Evolutionary conservation across 345 rosid species (phyloP), one percentile per base, ranked within the genome.

Genomic region (Cardamine chenopodiifolia): DNA sequence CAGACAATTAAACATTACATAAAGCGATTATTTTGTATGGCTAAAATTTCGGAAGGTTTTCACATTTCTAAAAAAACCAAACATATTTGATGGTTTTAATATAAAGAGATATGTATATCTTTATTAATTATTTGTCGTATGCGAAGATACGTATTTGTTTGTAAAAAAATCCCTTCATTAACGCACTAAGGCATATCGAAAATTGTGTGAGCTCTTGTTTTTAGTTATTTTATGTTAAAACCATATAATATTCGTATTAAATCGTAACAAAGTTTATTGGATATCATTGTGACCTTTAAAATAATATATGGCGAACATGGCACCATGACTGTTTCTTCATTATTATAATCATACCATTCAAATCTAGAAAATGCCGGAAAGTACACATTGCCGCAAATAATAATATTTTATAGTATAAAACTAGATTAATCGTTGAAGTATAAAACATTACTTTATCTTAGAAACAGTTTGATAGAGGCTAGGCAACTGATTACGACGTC

Each of bases 101-200:
- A 32, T 57, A 9, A 17, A 5, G 48, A 44, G 18, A 42, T 5
- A 25, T 26, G 8, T 56, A 14, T 42, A 53, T 47, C 8, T 37
- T 12, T 57, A 28, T 26, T 28, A 2, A 34, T 4, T 28, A 0
- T n/a, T 68, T 66, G 63, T 75, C 74, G 57, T 75, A 52, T 61
- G 49, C 39, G 13, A 52, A 53, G 64, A 42, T 52, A 68, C 39
- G 45, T 58, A 44, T 18, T 37, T 14, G 31, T n/a, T 31, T 39
- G n/a, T 39, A 25, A 62, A 29, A 66, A 67, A 39, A 59, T 55
- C 58, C 75, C 79, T 69, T 69, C 59, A 62, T 62, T 55, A 34
- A 70, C 75, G 75, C 79, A 76, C 75, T 76, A 54, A 76, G 48
- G 55, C 79, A 75, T 70, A 68, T 76, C 58, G 70, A 23, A 69